Base-by-base conservation (phyloP, 441 rosid genomes). In the Adansonia madagascariensis region DNA sequence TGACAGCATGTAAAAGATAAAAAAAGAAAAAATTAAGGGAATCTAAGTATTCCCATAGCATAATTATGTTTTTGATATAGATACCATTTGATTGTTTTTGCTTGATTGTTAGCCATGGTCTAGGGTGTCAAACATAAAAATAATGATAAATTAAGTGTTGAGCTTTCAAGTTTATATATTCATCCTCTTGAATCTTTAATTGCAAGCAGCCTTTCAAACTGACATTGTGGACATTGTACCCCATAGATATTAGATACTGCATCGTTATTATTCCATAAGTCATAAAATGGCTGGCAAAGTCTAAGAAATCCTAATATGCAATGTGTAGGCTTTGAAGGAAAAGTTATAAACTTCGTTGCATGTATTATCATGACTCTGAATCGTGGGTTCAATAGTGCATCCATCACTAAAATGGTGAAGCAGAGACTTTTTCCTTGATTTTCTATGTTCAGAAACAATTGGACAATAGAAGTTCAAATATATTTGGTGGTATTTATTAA, bases 391-490 rank as follows among this genome's bases (percentile, higher is more conserved):
- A 56, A 18, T 8, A 24, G 24, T 56, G 61, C 22, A 56, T 56
- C 61, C 61, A 17, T 56, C 35, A 60, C 15, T 60, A 60, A 60
- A 60, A 60, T 60, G 64, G n/a, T 11, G 11, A 60, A 57, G 31
- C 62, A 8, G 22, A 35, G 39, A 35, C 39, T 24, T 7, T 53
- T 6, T 53, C 59, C 61, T 56, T 56, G 0, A 18, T 18, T 56
- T 17, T 44, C 27, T 8, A 17, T 8, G 35, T 20, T 22, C n/a
- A 10, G 18, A 8, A 12, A 27, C 66, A 27, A 14, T 27, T 61
- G 66, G 31, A 35, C 39, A 35, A 35, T 35, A 35, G 39, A 35
- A 35, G 39, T 35, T 35, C n/a, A 61, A 61, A 61, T 4, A 31
- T 62, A 62, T 62, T 44, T 44, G 47, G 9, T 44, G 47, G 47